Base-by-base conservation (phyloP, 2,329 filamentous ascomycete genomes). In the Monilinia fructigena region DNA sequence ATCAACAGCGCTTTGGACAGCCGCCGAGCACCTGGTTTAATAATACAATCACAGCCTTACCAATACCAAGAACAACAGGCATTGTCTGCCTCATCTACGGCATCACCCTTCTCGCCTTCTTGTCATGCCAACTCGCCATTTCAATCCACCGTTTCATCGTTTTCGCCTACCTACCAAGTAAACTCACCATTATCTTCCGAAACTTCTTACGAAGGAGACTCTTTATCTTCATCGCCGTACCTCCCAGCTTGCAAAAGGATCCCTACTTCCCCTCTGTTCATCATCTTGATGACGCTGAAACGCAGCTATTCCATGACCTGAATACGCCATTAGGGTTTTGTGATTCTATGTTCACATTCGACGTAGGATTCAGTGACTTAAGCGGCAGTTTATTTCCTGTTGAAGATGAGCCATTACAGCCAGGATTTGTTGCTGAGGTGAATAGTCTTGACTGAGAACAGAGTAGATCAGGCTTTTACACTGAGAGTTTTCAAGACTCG, bases 91-190 rank as follows among this genome's bases (percentile, higher is more conserved):
- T 61, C 55, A 5, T 58, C 28, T 61, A 38, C 58, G 23, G 45
- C 18, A 38, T 61, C 58, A 26, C 45, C 58, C 7, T 18, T 48
- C 42, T 59, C 56, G 14, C 45, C 28, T 18, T 35, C 56, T 3
- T 31, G 35, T 20, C 28, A 48, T 0, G 12, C 42, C n/a, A 48
- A 35, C 42, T 35, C 56, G 2, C 42, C 42, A 14, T 18, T 59
- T 23, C 56, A 48, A 4, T 35, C 42, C 18, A 59, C 20, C 11
- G 28, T 35, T 18, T 59, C 56, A 35, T 35, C 56, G 11, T 48
- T 48, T 20, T 59, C 56, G 10, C 56, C 56, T 16, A 28, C 20
- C n/a, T 48, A 59, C 20, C 56, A 59, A n/a, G 55, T 40, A 20
- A 47, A 26, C 26, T 61, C 58, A 26, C 45, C 58, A 10, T 18